phyloP scores from a whole-genome alignment of 2,329 filamentous ascomycete species.

The Penicillium sp. region DNA sequence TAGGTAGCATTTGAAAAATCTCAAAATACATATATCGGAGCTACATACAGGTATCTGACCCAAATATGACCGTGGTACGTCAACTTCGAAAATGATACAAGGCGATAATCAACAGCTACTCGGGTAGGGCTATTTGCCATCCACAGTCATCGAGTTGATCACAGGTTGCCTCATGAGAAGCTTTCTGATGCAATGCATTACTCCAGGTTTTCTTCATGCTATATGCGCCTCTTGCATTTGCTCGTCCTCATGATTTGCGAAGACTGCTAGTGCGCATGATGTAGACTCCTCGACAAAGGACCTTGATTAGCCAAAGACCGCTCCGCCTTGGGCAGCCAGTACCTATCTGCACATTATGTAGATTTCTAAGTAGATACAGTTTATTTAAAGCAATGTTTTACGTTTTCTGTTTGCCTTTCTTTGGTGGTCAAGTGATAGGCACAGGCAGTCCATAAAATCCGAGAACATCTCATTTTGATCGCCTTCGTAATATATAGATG shows the following conservation, averaged over 20 bases:
- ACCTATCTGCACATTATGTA: no score
- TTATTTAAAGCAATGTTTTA: no score
- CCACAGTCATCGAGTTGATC: not conserved
- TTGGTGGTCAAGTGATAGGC: not conserved
- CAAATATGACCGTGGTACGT: not conserved
- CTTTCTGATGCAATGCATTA: not conserved
- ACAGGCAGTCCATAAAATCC: not conserved
- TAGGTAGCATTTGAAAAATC: no score
- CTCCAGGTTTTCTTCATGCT: not conserved
- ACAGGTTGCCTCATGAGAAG: not conserved
- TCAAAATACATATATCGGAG: not conserved
- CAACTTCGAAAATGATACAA: not conserved
- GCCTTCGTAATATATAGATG: not conserved
- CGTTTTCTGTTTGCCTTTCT: no score
- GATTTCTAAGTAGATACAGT: no score
- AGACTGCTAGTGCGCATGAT: constrained; percentile 2
- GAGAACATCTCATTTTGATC: not conserved
- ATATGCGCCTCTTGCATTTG: not conserved
- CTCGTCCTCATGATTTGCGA: not conserved
- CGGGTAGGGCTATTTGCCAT: not conserved
- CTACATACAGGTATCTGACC: no score
- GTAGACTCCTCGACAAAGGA: not conserved
- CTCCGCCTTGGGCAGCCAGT: not conserved
- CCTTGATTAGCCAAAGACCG: not conserved
- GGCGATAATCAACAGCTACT: not conserved